phyloP scores from a whole-genome alignment of 2,329 filamentous ascomycete genomes.

The Colletotrichum lindemuthianum region DNA sequence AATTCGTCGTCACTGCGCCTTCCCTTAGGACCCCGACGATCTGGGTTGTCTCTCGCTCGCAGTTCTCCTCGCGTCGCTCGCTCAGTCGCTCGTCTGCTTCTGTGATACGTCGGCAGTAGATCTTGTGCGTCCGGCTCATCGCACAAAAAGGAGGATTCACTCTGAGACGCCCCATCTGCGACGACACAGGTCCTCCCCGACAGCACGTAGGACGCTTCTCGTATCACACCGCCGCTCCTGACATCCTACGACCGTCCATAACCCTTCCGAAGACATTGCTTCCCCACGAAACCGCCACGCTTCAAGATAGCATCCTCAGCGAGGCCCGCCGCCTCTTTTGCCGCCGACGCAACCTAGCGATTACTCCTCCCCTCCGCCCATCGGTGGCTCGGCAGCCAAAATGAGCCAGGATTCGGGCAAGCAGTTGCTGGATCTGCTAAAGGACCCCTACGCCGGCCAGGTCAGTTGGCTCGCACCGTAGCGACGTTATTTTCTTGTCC shows the following conservation, averaged over 20 bases:
- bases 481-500: not conserved
- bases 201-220: not conserved
- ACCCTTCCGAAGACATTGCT: not conserved
- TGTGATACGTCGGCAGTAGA: conserved; percentile 2
- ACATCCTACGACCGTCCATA: not conserved
- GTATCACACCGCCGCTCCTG: not conserved
- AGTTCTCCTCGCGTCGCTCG: conserved; percentile 6
- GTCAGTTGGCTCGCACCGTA: conserved; percentile 45
- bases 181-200: not conserved
- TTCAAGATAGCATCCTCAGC: conserved; percentile 25
- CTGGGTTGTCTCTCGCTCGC: conserved; percentile 21
- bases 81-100: not conserved
- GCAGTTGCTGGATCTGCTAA: conserved; percentile 59
- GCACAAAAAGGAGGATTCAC: conserved; percentile 4
- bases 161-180: not conserved
- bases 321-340: conserved; percentile 2
- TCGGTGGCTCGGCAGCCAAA: conserved; percentile 24
- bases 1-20: conserved; percentile 9
- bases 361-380: conserved; percentile 22
- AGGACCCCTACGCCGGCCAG: conserved; percentile 60
- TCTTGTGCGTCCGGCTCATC: conserved; percentile 16
- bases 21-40: conserved; percentile 11
- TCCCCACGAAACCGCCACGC: not conserved
- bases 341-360: conserved; percentile 10
- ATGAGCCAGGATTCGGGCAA: conserved; percentile 47